Evolutionary conservation across 169 alveolate genomes (phyloP).

Genomic region (Eimeria zaria): DNA sequence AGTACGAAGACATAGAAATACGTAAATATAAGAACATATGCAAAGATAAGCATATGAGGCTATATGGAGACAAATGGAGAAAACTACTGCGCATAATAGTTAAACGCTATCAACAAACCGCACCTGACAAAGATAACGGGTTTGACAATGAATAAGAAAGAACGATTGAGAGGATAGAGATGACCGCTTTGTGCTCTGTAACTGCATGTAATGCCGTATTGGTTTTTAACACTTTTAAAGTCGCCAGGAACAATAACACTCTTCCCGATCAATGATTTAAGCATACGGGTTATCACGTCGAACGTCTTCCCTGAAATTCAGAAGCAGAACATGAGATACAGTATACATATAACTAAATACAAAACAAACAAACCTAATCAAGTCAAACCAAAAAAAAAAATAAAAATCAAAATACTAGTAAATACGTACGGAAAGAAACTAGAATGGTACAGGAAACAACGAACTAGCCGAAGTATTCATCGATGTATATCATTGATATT

Average conservation of each 20-base stretch:
- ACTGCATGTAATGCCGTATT: constrained; percentile 96
- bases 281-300: constrained; percentile 96
- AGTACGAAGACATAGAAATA: too few species aligned
- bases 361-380: background rate
- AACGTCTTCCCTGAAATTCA: constrained; percentile 91
- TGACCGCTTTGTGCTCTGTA: constrained; percentile 98
- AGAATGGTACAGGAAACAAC: too few species aligned
- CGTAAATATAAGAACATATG: too few species aligned
- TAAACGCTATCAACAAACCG: too few species aligned
- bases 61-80: background rate
- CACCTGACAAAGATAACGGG: constrained; percentile 97
- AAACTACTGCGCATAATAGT: too few species aligned
- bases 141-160: constrained; percentile 97
- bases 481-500: too few species aligned
- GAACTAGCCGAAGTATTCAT: too few species aligned
- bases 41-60: too few species aligned
- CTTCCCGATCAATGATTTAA: constrained; percentile 95
- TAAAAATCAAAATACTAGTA: too few species aligned
- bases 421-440: too few species aligned
- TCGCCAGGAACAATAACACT: constrained; percentile 98
- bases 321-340: background rate
- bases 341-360: background rate
- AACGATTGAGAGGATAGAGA: constrained; percentile 97
- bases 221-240: constrained; percentile 95
- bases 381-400: background rate